Conservation (phyloP, 2,329 filamentous ascomycete species). For the Penicillium sp. region DNA sequence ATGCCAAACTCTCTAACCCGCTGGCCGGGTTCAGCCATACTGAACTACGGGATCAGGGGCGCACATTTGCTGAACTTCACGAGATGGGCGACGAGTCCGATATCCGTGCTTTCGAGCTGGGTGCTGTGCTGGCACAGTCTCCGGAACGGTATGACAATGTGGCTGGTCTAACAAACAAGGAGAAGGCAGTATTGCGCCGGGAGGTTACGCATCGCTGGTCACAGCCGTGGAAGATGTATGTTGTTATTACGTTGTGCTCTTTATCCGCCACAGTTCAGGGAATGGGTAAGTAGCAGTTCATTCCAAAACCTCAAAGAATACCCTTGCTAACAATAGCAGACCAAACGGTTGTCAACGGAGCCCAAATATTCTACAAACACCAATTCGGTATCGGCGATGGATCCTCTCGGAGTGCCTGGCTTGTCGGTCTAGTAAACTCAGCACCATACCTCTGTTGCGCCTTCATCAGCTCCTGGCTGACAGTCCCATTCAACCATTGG, state of each 20-base stretch:
- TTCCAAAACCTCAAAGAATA: not conserved
- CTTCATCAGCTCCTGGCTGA: conserved; percentile 63
- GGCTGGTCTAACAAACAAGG: conserved; percentile 49
- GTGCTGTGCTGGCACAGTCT: conserved; percentile 51
- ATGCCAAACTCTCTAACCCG: conserved; percentile 48
- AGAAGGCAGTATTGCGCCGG: conserved; percentile 49
- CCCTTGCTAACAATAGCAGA: conserved; percentile 33
- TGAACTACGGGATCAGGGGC: conserved; percentile 49
- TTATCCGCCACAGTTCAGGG: conserved; percentile 62
- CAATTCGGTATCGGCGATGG: conserved; percentile 52
- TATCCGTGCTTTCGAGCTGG: conserved; percentile 51
- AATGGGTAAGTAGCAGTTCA: conserved; percentile 43
- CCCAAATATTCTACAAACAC: conserved; percentile 55
- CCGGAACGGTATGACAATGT: conserved; percentile 45
- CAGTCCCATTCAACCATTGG: conserved; percentile 59
- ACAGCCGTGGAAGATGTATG: conserved; percentile 57
- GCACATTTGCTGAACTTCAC: conserved; percentile 50
- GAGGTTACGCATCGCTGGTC: conserved; percentile 61
- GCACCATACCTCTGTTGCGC: conserved; percentile 56
- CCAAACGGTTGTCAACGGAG: conserved; percentile 61
- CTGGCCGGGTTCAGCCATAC: conserved; percentile 42
- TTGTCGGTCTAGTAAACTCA: conserved; percentile 54
- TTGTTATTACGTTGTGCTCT: conserved; percentile 59
- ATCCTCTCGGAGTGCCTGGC: conserved; percentile 47
- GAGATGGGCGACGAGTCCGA: conserved; percentile 49